A percentile compares a stretch with the other conserved stretches of the same genome.
Evolutionary conservation across 2,329 filamentous ascomycete species (phyloP).

Genomic region (Alternaria burnsii): DNA sequence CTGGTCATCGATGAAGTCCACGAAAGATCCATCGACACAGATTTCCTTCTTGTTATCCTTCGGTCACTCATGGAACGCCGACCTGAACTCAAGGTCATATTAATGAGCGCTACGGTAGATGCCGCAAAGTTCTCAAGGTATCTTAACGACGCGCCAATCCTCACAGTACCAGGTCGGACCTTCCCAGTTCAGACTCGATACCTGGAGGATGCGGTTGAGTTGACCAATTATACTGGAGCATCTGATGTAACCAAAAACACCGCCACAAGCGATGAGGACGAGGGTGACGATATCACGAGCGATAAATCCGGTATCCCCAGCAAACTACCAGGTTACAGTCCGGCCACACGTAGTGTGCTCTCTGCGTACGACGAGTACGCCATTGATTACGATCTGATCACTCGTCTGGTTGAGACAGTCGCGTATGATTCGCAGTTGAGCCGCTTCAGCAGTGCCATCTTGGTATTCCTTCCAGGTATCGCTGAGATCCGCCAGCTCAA

Average conservation of each 20-base stretch:
- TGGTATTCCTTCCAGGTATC: conserved; percentile 95
- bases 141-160: conserved; percentile 81
- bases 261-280: conserved; percentile 55
- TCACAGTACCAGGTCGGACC: conserved; percentile 91
- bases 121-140: conserved; percentile 91
- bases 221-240: conserved; percentile 72
- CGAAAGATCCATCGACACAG: conserved; percentile 89
- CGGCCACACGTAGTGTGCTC: conserved; percentile 77
- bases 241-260: conserved; percentile 61
- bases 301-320: conserved; percentile 68
- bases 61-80: conserved; percentile 80
- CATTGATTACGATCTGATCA: conserved; percentile 87
- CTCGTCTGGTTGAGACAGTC: conserved; percentile 79
- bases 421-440: conserved; percentile 72
- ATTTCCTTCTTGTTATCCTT: conserved; percentile 92
- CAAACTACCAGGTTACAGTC: conserved; percentile 76
- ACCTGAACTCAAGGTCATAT: conserved; percentile 85
- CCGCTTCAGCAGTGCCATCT: conserved; percentile 83
- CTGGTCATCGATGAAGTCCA: conserved; percentile 97
- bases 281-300: conserved; percentile 57
- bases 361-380: conserved; percentile 86
- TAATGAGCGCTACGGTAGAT: conserved; percentile 98
- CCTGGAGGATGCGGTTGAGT: conserved; percentile 90
- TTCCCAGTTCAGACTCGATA: conserved; percentile 90
- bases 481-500: conserved; percentile 90